Conservation (phyloP, 2,329 filamentous ascomycete genomes). For the Cladophialophora chaetospira region DNA sequence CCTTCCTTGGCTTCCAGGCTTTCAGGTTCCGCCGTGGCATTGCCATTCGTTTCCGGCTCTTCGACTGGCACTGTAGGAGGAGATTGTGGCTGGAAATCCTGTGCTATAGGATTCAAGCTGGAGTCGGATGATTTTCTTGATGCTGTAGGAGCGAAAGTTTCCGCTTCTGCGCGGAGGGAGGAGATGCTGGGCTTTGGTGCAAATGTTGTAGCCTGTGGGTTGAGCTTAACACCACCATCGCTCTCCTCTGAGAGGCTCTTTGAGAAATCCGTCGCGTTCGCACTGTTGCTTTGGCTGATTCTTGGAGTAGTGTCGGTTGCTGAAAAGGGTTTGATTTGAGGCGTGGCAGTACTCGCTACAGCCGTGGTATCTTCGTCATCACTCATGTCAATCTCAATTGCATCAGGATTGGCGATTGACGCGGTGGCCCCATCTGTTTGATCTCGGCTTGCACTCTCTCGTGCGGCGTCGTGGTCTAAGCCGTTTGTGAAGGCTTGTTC, state of each 20-base stretch:
- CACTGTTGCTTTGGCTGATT: neutral
- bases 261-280: slow-evolving; percentile 1
- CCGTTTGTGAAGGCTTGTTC: neutral
- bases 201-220: slow-evolving; percentile 4
- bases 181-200: neutral
- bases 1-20: neutral
- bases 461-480: neutral
- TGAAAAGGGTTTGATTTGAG: neutral
- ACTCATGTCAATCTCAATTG: slow-evolving; percentile 58
- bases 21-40: no score
- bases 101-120: neutral
- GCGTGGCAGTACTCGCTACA: neutral
- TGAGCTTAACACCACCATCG: slow-evolving; percentile 29
- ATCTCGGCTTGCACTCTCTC: neutral
- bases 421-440: slow-evolving; percentile 13
- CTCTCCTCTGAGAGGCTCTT: slow-evolving; percentile 21
- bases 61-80: no score
- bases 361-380: slow-evolving; percentile 48
- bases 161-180: slow-evolving; percentile 6
- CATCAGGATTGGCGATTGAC: slow-evolving; percentile 28
- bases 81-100: neutral
- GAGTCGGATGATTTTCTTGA: neutral
- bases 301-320: neutral
- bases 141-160: slow-evolving; percentile 31
- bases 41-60: no score